Base-by-base conservation (phyloP, 106 monocot species). In the Acorus gramineus region DNA sequence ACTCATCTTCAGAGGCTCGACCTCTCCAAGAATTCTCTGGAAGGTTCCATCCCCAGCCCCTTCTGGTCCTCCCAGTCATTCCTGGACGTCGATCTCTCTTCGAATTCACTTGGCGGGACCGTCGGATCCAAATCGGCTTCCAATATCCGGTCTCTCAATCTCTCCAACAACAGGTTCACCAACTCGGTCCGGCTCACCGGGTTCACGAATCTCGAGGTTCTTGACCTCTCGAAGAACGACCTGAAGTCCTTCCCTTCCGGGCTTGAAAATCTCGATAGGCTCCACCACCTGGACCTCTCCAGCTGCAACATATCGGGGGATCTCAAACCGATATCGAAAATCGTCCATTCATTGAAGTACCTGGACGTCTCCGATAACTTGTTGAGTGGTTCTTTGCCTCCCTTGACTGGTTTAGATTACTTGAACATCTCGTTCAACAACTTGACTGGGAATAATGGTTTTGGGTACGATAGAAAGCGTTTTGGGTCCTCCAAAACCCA, bases 391-490 rank as follows among this genome's bases (percentile, higher is more conserved):
- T 58, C 8, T 55, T 74, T 90, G 12, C 83, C 85, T 3, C 52
- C 73, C 44, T 59, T 74, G 11, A 49, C 49, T 2, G 42, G 28
- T 1, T 73, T 95, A 11, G n/a, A 6, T 8, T 73, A 66, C 65
- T 61, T 96, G 50, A 87, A 96, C 79, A 60, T 96, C 48, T 90
- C 95, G 42, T 79, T 59, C 59, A 96, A 96, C 53, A 87, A 87
- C 48, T 77, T 96, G 74, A 71, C 90, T 5, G 95, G 95, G 2
- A 9, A 5, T 3, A 76, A 83, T 14, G 55, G 68, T 5, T 10
- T 71, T 1, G 63, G 51, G 42, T 44, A 55, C 4, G 7, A 76
- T 6, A 42, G 52, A 7, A 87, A 80, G 63, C 91, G 90, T 42
- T 87, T 87, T 3, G 56, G 11, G n/a, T 82, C 87, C 0, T 77